These are phyloP conservation scores for Scheffersomyces amazonensis DNA, from an alignment of 805 yeast species.

Conservation along the genomic window DNA sequence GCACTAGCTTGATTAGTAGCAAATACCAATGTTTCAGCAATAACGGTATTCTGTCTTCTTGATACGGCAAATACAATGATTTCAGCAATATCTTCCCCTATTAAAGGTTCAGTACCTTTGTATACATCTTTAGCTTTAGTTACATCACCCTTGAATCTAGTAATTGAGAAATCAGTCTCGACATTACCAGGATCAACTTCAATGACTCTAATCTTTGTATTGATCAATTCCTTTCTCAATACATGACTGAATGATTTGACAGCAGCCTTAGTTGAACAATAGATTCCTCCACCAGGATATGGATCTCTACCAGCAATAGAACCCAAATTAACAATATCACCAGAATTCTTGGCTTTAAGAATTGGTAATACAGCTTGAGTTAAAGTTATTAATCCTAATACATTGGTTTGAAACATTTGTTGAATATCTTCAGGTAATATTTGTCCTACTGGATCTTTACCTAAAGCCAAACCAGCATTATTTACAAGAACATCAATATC, in stretches of 20 bases:
- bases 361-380: conserved; percentile 77
- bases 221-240: conserved; percentile 70
- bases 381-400: conserved; percentile 76
- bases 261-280: conserved; percentile 74
- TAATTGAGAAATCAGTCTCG: conserved; percentile 71
- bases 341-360: conserved; percentile 65
- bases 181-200: conserved; percentile 80
- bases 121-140: conserved; percentile 63
- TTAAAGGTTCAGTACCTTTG: conserved; percentile 64
- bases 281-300: conserved; percentile 75
- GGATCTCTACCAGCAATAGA: conserved; percentile 80
- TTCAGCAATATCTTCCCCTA: conserved; percentile 75
- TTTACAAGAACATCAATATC: conserved; percentile 67
- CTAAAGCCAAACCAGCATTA: conserved; percentile 81
- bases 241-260: conserved; percentile 69
- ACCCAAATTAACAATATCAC: conserved; percentile 73
- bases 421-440: conserved; percentile 62
- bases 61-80: conserved; percentile 64
- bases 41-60: conserved; percentile 67
- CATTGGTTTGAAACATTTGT: conserved; percentile 83
- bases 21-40: conserved; percentile 80
- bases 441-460: conserved; percentile 71
- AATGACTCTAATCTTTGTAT: conserved; percentile 66
- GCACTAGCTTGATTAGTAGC: conserved; percentile 86
- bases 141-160: conserved; percentile 62